phyloP scores from a whole-genome alignment of 495 filamentous ascomycete species.

The Hypoxylon lenormandii region DNA sequence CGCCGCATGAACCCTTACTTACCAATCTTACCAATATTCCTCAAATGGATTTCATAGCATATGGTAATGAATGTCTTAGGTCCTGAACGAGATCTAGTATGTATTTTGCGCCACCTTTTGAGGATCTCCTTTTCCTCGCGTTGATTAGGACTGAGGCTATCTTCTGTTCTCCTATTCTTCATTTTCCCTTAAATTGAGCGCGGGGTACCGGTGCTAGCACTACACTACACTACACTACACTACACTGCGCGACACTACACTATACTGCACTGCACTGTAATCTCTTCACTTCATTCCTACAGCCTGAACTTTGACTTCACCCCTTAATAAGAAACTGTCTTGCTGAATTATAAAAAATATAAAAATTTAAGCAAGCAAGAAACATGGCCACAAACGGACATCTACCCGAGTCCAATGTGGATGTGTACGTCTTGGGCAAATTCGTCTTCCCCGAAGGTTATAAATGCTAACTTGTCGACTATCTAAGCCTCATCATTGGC shows the following conservation, averaged over 20 bases:
- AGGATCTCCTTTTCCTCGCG: not conserved
- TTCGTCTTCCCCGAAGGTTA: not conserved
- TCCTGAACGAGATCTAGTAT: no score
- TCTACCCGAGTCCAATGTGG: slow-evolving; percentile 48
- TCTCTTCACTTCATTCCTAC: not conserved
- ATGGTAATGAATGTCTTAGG: no score
- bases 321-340: not conserved
- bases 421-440: slow-evolving; percentile 47
- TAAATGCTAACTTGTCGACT: slow-evolving; percentile 15
- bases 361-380: not conserved
- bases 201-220: not conserved
- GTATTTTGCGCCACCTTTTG: no score
- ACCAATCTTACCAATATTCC: not conserved
- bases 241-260: no score
- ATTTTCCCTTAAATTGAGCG: not conserved
- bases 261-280: not conserved
- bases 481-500: slow-evolving; percentile 72
- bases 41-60: no score
- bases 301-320: not conserved
- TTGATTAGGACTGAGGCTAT: not conserved
- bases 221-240: not conserved
- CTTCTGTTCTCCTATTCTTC: not conserved
- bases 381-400: slow-evolving; percentile 31
- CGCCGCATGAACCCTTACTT: not conserved
- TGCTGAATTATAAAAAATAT: no score